phyloP scores from a whole-genome alignment of 1,284 basidiomycete species.

The Stygiomarasmius scandens region DNA sequence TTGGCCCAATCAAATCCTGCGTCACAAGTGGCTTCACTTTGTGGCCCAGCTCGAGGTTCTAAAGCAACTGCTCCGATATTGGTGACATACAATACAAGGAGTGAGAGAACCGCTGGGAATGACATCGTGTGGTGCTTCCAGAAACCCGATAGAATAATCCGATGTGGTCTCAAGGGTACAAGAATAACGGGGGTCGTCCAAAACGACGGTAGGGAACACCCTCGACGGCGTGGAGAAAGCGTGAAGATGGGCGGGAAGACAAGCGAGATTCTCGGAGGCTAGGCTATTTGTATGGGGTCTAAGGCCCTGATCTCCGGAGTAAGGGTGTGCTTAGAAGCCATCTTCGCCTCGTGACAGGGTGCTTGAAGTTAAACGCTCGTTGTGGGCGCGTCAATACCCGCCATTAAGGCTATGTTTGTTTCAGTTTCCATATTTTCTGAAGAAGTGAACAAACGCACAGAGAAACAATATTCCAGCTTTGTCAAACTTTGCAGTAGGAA shows the following conservation, averaged over 20 bases:
- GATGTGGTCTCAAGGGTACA: background rate
- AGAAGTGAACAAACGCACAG: no score
- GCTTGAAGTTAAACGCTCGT: background rate
- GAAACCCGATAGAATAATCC: no score
- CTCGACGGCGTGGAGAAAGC: background rate
- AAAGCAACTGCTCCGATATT: no score
- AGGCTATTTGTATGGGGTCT: background rate
- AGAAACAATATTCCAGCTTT: no score
- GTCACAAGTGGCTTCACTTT: background rate
- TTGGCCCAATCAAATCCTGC: background rate
- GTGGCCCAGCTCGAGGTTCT: background rate
- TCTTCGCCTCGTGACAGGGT: background rate
- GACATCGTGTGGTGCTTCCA: background rate
- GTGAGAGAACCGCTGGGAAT: background rate
- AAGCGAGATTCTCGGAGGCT: background rate
- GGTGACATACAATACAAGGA: background rate
- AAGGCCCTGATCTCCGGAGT: background rate
- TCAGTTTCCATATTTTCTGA: no score
- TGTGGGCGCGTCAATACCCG: no score
- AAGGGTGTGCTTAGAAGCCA: background rate
- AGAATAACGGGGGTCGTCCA: background rate
- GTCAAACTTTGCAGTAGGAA: no score
- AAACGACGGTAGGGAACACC: background rate
- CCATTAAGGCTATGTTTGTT: no score
- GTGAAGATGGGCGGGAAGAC: background rate